Base-by-base conservation (phyloP, 169 alveolate genomes). In the Plasmodium malariae region DNA sequence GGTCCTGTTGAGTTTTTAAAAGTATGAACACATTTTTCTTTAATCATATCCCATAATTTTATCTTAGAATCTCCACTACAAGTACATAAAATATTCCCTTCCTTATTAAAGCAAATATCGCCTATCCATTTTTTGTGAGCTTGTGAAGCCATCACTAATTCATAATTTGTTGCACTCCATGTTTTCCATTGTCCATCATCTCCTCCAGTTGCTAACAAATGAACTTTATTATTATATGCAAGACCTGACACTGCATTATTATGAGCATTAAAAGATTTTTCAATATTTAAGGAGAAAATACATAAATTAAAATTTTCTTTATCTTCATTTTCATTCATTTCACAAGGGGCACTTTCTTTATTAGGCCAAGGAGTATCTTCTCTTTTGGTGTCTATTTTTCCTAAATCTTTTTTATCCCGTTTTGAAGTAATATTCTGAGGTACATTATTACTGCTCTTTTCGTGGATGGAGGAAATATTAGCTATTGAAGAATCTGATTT, bases 301-400 rank as follows among this genome's bases (percentile, higher is more conserved):
- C 60, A 65, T 49, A 80, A 49, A 80, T 65, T 65, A 26, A 54
- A 67, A 67, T 40, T 17, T 49, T 80, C 59, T 3, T 28, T 26
- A 51, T 65, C 57, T 37, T 67, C 90, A 49, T 67, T 80, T 57
- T 80, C 76, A 57, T 24, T 80, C 7, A 71, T 17, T 48, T 67
- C 85, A 80, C 68, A 80, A 80, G 65, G 57, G 30, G 62, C 40
- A 80, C 43, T 55, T 67, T 80, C 90, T 51, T 80, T 80, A 21
- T 40, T 80, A 68, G 90, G 90, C 90, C 90, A 80, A 4, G 90
- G 85, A 19, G 90, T 59, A 71, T 80, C 90, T 80, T 80, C 90
- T 30, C 55, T 80, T 80, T 80, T 80, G 30, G 30, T 3, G 26
- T 36, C 32, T 67, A 49, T 21, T 80, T 80, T 63, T 57, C 34